A percentile compares a stretch with the other conserved stretches of the same genome.
Evolutionary conservation across 2,329 filamentous ascomycete genomes (phyloP).

Genomic region (Cladophialophora exuberans): DNA sequence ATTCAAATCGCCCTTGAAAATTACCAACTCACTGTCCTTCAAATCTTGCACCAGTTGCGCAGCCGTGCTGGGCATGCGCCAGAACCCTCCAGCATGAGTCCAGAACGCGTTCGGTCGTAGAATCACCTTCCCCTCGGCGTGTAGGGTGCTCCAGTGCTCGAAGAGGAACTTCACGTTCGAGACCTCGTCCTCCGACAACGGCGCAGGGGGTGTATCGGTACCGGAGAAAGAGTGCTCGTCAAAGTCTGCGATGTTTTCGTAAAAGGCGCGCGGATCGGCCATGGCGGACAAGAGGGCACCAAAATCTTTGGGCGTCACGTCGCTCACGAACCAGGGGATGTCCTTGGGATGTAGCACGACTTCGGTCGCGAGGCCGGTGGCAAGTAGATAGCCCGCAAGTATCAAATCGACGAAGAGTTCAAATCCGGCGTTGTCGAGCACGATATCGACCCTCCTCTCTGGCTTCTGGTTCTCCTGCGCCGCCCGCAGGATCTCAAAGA

Average conservation of each 20-base stretch:
- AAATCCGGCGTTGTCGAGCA: slow-evolving; percentile 96
- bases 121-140: slow-evolving; percentile 80
- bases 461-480: slow-evolving; percentile 64
- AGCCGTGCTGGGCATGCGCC: slow-evolving; percentile 75
- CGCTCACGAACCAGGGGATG: slow-evolving; percentile 98
- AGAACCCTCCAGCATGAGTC: slow-evolving; percentile 86
- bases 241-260: slow-evolving; percentile 73
- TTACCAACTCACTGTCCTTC: slow-evolving; percentile 79
- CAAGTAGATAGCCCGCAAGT: slow-evolving; percentile 85
- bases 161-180: slow-evolving; percentile 76
- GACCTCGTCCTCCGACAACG: slow-evolving; percentile 69
- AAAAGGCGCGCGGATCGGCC: slow-evolving; percentile 77
- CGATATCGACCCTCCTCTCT: slow-evolving; percentile 85
- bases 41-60: slow-evolving; percentile 74
- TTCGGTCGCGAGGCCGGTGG: slow-evolving; percentile 79
- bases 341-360: slow-evolving; percentile 91
- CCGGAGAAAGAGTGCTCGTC: slow-evolving; percentile 51
- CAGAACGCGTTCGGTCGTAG: slow-evolving; percentile 88
- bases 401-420: slow-evolving; percentile 96
- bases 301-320: slow-evolving; percentile 88
- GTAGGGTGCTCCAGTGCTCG: slow-evolving; percentile 75
- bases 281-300: slow-evolving; percentile 77
- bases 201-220: slow-evolving; percentile 60
- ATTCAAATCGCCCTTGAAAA: slow-evolving; percentile 98
- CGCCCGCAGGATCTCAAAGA: slow-evolving; percentile 72